phyloP scores from a whole-genome alignment of 805 yeast genomes.

The Scheffersomyces coipomensis region DNA sequence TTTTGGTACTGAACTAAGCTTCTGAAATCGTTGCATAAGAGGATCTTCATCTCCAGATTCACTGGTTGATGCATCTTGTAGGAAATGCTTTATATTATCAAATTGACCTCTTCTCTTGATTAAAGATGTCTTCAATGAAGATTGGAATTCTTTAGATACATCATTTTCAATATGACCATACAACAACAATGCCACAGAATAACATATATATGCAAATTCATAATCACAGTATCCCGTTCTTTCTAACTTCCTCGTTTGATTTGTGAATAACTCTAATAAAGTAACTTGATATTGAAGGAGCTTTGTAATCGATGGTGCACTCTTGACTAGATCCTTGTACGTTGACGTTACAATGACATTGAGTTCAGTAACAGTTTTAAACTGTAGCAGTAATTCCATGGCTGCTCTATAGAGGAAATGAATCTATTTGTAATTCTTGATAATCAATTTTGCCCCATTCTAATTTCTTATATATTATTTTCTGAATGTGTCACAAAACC shows the following conservation, averaged over 20 bases:
- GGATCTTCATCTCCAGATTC: not conserved
- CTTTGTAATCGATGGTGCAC: constrained; percentile 7
- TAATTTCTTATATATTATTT: too few species aligned
- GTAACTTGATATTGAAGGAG: constrained; percentile 26
- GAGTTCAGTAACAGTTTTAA: constrained; percentile 6
- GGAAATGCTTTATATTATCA: not conserved
- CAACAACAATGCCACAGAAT: constrained; percentile 11
- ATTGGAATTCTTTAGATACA: constrained; percentile 13
- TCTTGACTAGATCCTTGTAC: not conserved
- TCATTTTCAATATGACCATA: constrained; percentile 6
- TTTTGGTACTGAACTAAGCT: not conserved
- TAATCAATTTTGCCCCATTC: too few species aligned
- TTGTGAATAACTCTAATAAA: constrained; percentile 32
- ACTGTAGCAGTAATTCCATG: too few species aligned
- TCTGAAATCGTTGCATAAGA: constrained; percentile 1
- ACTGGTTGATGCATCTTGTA: not conserved
- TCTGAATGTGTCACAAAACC: too few species aligned
- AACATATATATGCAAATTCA: constrained; percentile 33
- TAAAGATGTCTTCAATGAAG: constrained; percentile 13
- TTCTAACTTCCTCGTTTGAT: constrained; percentile 26
- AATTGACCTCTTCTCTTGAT: constrained; percentile 1
- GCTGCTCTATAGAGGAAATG: too few species aligned
- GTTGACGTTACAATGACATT: constrained; percentile 1
- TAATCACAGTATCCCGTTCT: constrained; percentile 34
- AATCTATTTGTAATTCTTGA: too few species aligned